Conservation (phyloP, 768 basidiomycete genomes). For the Xerocomellus dryophilus region DNA sequence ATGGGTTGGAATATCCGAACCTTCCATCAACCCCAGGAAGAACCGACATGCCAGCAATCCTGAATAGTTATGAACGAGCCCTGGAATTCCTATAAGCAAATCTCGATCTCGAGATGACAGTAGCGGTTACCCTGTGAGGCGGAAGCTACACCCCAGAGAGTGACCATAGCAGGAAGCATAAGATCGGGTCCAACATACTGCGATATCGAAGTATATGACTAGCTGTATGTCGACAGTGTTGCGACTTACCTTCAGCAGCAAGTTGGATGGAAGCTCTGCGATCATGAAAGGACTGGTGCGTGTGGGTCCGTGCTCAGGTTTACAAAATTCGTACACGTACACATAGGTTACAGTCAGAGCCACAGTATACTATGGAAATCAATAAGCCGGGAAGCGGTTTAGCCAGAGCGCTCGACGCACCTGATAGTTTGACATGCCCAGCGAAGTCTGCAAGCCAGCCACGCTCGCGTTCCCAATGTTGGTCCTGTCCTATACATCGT, state of each 20-base stretch:
- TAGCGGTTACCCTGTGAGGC: slow-evolving; percentile 50
- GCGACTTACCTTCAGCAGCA: slow-evolving; percentile 45
- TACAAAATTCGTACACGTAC: not conserved
- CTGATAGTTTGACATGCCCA: slow-evolving; percentile 33
- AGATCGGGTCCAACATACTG: slow-evolving; percentile 50
- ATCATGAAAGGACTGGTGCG: slow-evolving; percentile 44
- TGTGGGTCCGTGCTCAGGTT: not conserved
- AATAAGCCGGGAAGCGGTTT: not conserved
- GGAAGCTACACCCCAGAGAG: slow-evolving; percentile 61
- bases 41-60: slow-evolving; percentile 52
- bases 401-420: not conserved
- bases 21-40: slow-evolving; percentile 60
- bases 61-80: slow-evolving; percentile 46
- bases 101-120: not conserved
- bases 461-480: slow-evolving; percentile 60
- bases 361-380: slow-evolving; percentile 31
- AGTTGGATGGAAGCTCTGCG: slow-evolving; percentile 59
- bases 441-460: slow-evolving; percentile 53
- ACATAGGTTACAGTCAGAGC: slow-evolving; percentile 27
- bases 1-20: slow-evolving; percentile 26
- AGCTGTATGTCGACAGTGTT: not conserved
- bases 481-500: slow-evolving; percentile 29
- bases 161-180: slow-evolving; percentile 58
- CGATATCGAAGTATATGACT: not conserved
- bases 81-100: slow-evolving; percentile 23